A percentile compares a stretch with the other conserved stretches of the same genome.
Evolutionary conservation across 495 filamentous ascomycete genomes (phyloP).

Genomic region (Rhypophila decipiens): DNA sequence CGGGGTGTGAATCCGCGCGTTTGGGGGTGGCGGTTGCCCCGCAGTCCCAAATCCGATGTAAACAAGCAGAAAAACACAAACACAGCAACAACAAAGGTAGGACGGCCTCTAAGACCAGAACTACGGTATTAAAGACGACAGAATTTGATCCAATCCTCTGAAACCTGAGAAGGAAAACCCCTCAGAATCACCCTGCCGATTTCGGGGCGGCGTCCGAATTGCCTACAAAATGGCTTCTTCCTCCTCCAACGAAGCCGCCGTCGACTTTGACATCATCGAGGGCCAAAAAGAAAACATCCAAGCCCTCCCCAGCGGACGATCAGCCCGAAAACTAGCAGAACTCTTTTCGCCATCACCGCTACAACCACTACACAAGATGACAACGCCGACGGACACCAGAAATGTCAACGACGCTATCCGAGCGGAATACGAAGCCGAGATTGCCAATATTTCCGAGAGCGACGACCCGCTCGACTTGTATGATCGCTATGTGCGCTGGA

Average conservation of each 20-base stretch:
- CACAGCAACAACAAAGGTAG: too few species aligned
- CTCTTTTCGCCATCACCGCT: slow-evolving; percentile 65
- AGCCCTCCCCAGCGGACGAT: slow-evolving; percentile 82
- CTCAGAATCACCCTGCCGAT: too few species aligned
- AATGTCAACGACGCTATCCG: slow-evolving; percentile 71
- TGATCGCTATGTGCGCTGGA: slow-evolving; percentile 96
- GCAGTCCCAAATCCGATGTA: too few species aligned
- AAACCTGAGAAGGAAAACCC: too few species aligned
- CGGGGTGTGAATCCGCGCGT: too few species aligned
- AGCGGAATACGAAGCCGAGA: slow-evolving; percentile 79
- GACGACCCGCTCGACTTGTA: slow-evolving; percentile 95
- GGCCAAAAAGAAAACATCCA: slow-evolving; percentile 97
- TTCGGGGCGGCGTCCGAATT: too few species aligned
- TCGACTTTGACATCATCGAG: slow-evolving; percentile 95
- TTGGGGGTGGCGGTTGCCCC: too few species aligned
- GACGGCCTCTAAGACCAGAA: too few species aligned
- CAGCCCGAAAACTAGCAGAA: slow-evolving; percentile 80
- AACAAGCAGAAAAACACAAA: too few species aligned
- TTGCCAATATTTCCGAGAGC: slow-evolving; percentile 69
- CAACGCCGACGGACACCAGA: slow-evolving; percentile 59
- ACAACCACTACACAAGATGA: slow-evolving; percentile 26
- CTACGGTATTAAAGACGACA: too few species aligned
- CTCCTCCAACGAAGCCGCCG: slow-evolving; percentile 48
- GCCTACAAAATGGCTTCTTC: slow-evolving; percentile 39
- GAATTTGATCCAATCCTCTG: too few species aligned